A percentile compares a stretch with the other conserved stretches of the same genome.
phyloP scores from a whole-genome alignment of 116 monocot species.

The Papilionanthe hybrid region DNA sequence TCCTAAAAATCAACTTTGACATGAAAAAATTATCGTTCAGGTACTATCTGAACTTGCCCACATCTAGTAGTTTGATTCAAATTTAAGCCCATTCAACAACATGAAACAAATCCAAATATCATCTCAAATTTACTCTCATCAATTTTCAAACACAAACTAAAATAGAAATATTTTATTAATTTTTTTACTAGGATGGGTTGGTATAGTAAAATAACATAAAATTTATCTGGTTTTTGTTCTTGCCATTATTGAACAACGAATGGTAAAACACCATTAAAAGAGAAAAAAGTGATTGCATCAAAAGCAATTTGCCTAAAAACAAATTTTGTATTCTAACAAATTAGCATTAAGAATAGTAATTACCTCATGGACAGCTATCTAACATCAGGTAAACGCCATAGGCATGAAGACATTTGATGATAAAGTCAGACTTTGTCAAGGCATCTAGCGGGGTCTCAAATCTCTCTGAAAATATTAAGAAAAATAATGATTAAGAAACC shows the following conservation, averaged over 20 bases:
- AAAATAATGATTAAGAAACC: not conserved
- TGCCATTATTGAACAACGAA: not conserved
- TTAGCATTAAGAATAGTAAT: not conserved
- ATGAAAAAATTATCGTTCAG: too few relatives aligned
- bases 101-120: too few relatives aligned
- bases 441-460: conserved; percentile 4
- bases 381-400: not conserved
- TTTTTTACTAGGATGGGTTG: too few relatives aligned
- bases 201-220: not conserved
- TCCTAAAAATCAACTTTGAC: too few relatives aligned
- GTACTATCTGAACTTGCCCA: too few relatives aligned
- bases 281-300: not conserved
- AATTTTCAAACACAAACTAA: too few relatives aligned
- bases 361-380: not conserved
- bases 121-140: too few relatives aligned
- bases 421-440: not conserved
- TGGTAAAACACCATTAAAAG: not conserved
- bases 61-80: too few relatives aligned
- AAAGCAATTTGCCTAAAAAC: not conserved
- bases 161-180: too few relatives aligned
- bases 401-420: not conserved
- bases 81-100: too few relatives aligned
- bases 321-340: not conserved
- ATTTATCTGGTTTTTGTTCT: too few relatives aligned
- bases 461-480: conserved; percentile 11